phyloP scores from a whole-genome alignment of 2,329 filamentous ascomycete genomes.

The Teratosphaeriaceae sp. region DNA sequence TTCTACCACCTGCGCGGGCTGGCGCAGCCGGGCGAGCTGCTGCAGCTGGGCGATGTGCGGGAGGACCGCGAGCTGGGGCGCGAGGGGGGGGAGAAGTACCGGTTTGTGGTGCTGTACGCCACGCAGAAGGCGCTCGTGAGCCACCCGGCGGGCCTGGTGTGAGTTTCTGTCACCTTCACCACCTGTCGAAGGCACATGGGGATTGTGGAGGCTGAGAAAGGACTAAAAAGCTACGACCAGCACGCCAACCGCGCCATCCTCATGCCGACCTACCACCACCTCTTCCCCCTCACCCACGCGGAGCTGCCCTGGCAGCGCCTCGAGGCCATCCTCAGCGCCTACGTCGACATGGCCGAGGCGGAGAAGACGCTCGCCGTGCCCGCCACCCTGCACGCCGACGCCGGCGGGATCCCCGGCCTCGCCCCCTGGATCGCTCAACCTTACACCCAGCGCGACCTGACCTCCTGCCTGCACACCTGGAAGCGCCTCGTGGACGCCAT shows the following conservation, averaged over 20 bases:
- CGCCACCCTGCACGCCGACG: slow-evolving; percentile 13
- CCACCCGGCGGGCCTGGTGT: slow-evolving; percentile 26
- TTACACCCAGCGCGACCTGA: slow-evolving; percentile 26
- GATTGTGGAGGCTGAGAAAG: neutral
- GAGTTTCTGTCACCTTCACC: slow-evolving; percentile 6
- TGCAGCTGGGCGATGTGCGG: slow-evolving; percentile 24
- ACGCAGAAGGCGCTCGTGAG: slow-evolving; percentile 24
- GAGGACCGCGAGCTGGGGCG: slow-evolving; percentile 21
- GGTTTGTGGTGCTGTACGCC: slow-evolving; percentile 26
- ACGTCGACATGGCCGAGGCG: slow-evolving; percentile 29
- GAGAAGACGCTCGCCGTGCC: slow-evolving; percentile 28
- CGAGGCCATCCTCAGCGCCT: slow-evolving; percentile 27
- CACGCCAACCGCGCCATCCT: slow-evolving; percentile 23
- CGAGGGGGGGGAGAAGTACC: slow-evolving; percentile 21
- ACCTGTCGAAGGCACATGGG: too few relatives aligned
- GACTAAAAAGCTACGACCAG: slow-evolving; percentile 20
- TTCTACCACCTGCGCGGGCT: slow-evolving; percentile 28
- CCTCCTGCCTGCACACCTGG: slow-evolving; percentile 25
- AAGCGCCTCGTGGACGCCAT: slow-evolving; percentile 22
- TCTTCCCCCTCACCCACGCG: slow-evolving; percentile 24
- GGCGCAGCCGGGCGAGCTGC: slow-evolving; percentile 22
- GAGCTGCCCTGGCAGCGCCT: slow-evolving; percentile 29
- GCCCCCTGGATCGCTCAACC: slow-evolving; percentile 28
- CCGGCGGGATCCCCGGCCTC: slow-evolving; percentile 16
- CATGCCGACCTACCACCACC: slow-evolving; percentile 29